These are phyloP conservation scores for Lactarius trivialis DNA, from an alignment of 768 basidiomycete genomes.

Conservation along the genomic window DNA sequence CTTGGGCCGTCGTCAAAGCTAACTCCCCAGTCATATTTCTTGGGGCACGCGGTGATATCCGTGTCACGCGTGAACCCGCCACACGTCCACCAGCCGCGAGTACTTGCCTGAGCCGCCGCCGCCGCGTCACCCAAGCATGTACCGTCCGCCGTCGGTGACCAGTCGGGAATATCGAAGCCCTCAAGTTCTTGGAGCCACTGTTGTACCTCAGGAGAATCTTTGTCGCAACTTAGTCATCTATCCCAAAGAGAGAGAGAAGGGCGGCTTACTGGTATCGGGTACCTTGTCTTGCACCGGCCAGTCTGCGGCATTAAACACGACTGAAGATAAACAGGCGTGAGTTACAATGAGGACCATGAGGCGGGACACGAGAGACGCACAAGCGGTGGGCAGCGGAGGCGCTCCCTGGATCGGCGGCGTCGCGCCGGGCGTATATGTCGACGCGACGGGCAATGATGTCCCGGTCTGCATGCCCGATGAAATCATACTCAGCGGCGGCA, in stretches of 20 bases:
- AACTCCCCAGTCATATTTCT: slow-evolving; percentile 70
- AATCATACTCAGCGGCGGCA: slow-evolving; percentile 55
- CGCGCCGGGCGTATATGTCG: slow-evolving; percentile 54
- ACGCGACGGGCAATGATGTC: slow-evolving; percentile 41
- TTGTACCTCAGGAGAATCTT: slow-evolving; percentile 56
- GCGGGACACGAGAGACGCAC: slow-evolving; percentile 36
- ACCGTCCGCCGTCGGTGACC: slow-evolving; percentile 60
- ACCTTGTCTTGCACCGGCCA: slow-evolving; percentile 63
- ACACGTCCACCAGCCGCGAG: slow-evolving; percentile 88
- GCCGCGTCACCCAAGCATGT: slow-evolving; percentile 55
- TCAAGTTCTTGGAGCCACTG: slow-evolving; percentile 74
- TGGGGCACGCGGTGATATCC: slow-evolving; percentile 63
- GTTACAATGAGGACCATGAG: neutral
- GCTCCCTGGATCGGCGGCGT: slow-evolving; percentile 58
- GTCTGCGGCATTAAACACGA: slow-evolving; percentile 38
- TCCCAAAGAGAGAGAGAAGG: neutral
- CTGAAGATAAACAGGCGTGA: slow-evolving; percentile 28
- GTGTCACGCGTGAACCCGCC: slow-evolving; percentile 55
- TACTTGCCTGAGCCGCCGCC: slow-evolving; percentile 49
- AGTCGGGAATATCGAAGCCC: slow-evolving; percentile 59
- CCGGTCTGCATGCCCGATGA: slow-evolving; percentile 57
- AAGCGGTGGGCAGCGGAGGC: slow-evolving; percentile 56
- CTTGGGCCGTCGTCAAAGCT: slow-evolving; percentile 87
- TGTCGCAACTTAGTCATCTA: neutral
- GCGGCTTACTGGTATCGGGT: slow-evolving; percentile 48